Conservation (phyloP, 192 early-diverging fungal genomes). For the Neocallimastix lanati region DNA sequence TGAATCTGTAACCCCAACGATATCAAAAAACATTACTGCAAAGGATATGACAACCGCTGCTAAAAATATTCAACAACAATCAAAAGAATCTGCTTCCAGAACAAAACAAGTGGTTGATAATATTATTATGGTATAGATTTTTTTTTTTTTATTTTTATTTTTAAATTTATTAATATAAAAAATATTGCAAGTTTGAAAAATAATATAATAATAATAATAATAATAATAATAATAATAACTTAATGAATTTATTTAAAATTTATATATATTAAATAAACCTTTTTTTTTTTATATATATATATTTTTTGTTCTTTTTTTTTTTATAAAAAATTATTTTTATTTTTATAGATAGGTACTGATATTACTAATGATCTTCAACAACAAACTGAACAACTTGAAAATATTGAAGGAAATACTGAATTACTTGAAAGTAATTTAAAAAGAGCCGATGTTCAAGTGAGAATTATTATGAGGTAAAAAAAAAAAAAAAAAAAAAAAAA, state of each 20-base stretch:
- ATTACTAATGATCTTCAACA: background rate
- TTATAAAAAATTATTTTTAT: no score
- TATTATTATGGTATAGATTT: background rate
- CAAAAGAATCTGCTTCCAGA: background rate
- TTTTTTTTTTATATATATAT: no score
- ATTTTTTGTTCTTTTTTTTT: no score
- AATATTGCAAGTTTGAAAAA: no score
- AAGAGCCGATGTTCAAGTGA: background rate
- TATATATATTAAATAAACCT: no score
- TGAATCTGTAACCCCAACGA: background rate
- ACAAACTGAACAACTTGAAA: background rate
- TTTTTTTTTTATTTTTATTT: no score
- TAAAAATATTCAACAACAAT: background rate
- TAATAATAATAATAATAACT: no score
- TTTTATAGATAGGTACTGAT: background rate
- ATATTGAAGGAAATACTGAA: background rate
- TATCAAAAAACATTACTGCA: background rate
- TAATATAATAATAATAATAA: no score
- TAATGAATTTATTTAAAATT: no score
- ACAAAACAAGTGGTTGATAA: background rate
- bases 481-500: no score
- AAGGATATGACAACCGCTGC: background rate
- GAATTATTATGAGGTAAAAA: background rate
- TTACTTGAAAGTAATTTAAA: background rate
- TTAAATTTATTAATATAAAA: no score